phyloP scores from a whole-genome alignment of 1,139 yeast genomes.

The Zygosaccharomyces sapae region DNA sequence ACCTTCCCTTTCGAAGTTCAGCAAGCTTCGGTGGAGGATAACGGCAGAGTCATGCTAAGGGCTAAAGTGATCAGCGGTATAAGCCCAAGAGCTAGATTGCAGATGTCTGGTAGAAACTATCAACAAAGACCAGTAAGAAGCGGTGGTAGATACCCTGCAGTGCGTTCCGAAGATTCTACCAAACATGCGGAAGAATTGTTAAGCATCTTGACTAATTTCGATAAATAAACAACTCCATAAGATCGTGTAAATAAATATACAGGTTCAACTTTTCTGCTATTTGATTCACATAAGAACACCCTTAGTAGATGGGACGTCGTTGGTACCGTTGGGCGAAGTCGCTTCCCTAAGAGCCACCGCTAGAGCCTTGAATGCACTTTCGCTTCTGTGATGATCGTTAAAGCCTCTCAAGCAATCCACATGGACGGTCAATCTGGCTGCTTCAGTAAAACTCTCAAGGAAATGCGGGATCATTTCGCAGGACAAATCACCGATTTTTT shows the following conservation, averaged over 20 bases:
- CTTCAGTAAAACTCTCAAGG: slow-evolving; percentile 86
- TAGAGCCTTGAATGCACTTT: slow-evolving; percentile 91
- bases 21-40: slow-evolving; percentile 27
- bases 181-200: slow-evolving; percentile 28
- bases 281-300: slow-evolving; percentile 59
- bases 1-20: slow-evolving; percentile 31
- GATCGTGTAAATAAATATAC: slow-evolving; percentile 10
- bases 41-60: slow-evolving; percentile 28
- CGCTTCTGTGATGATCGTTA: slow-evolving; percentile 95
- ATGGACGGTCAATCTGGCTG: slow-evolving; percentile 85
- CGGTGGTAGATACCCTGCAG: slow-evolving; percentile 15
- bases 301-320: slow-evolving; percentile 93
- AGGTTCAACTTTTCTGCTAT: slow-evolving; percentile 6
- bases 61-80: slow-evolving; percentile 26
- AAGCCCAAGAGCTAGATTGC: slow-evolving; percentile 19
- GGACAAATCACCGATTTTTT: slow-evolving; percentile 85
- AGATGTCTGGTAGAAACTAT: slow-evolving; percentile 18
- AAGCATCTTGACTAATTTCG: slow-evolving; percentile 17
- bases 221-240: slow-evolving; percentile 14
- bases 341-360: slow-evolving; percentile 92
- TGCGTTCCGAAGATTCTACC: slow-evolving; percentile 16
- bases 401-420: slow-evolving; percentile 90
- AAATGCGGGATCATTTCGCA: slow-evolving; percentile 98
- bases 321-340: slow-evolving; percentile 70
- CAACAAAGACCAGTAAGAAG: slow-evolving; percentile 18